These are phyloP conservation scores for Cercospora sp. DNA, from an alignment of 2,329 filamentous ascomycete species.

Conservation along the genomic window DNA sequence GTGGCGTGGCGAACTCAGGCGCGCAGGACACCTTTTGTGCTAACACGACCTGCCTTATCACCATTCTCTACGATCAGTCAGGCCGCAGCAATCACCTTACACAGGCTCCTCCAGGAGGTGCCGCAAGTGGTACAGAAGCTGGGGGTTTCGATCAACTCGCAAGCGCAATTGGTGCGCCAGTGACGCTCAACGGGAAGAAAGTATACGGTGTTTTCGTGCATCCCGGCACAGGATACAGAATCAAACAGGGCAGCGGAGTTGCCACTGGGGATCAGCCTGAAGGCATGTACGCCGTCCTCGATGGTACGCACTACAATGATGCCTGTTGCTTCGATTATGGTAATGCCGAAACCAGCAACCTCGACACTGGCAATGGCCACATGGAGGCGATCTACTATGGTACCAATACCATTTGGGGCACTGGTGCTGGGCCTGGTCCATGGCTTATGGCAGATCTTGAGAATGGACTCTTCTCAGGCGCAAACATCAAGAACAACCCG, in stretches of 20 bases:
- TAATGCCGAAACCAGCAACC: slow-evolving; percentile 44
- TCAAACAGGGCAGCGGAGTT: slow-evolving; percentile 54
- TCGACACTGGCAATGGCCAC: slow-evolving; percentile 59
- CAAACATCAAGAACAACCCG: slow-evolving; percentile 48
- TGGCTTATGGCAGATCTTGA: slow-evolving; percentile 72
- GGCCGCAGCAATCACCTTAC: slow-evolving; percentile 62
- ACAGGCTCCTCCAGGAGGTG: slow-evolving; percentile 58
- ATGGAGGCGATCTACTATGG: slow-evolving; percentile 72
- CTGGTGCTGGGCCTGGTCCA: slow-evolving; percentile 59
- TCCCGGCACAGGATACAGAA: slow-evolving; percentile 64
- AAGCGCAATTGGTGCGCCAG: slow-evolving; percentile 60
- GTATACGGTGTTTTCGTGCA: slow-evolving; percentile 65
- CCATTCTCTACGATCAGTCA: slow-evolving; percentile 65
- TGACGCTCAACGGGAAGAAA: slow-evolving; percentile 58
- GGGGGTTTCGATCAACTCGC: slow-evolving; percentile 62
- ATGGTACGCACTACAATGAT: slow-evolving; percentile 61
- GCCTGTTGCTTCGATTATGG: slow-evolving; percentile 54
- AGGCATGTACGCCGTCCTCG: slow-evolving; percentile 62
- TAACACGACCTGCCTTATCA: slow-evolving; percentile 62
- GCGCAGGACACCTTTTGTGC: slow-evolving; percentile 61
- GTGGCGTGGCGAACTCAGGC: slow-evolving; percentile 62
- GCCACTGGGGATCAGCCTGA: slow-evolving; percentile 58
- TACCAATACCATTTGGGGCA: slow-evolving; percentile 55
- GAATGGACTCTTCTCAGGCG: slow-evolving; percentile 64
- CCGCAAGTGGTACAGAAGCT: slow-evolving; percentile 56